Conservation (phyloP, 2,329 filamentous ascomycete species). For the Teratosphaeria pseudoeucalypti region DNA sequence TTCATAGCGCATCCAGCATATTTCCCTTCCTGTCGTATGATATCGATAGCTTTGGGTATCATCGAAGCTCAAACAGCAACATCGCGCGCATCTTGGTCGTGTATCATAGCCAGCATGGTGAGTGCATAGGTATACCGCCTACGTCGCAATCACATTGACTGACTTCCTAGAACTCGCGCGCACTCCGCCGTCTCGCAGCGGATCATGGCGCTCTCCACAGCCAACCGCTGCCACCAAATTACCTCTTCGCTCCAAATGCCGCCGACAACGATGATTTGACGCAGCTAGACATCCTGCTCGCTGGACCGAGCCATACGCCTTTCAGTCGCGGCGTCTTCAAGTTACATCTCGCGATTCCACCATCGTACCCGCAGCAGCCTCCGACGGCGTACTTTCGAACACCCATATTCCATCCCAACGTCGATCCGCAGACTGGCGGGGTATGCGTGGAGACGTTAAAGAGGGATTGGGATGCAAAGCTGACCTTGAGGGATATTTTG, state of each 20-base stretch:
- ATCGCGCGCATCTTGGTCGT: not conserved
- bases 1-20: not conserved
- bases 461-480: constrained; percentile 48
- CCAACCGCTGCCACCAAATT: constrained; percentile 49
- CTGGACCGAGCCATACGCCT: constrained; percentile 50
- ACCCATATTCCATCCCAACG: constrained; percentile 54
- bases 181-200: constrained; percentile 47
- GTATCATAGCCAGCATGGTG: not conserved
- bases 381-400: constrained; percentile 52
- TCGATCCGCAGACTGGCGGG: constrained; percentile 50
- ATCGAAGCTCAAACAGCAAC: not conserved
- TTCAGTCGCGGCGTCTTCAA: constrained; percentile 50
- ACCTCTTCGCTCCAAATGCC: constrained; percentile 41
- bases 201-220: constrained; percentile 50
- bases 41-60: not conserved
- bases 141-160: not conserved
- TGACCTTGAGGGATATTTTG: constrained; percentile 51
- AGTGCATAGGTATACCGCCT: not conserved
- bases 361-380: constrained; percentile 42
- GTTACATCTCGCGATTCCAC: constrained; percentile 49
- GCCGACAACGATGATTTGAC: constrained; percentile 43
- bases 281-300: constrained; percentile 47
- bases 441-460: constrained; percentile 57
- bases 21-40: not conserved
- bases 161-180: constrained; percentile 33